Percentiles rank a stretch among this genome's conserved stretches.
Conservation (phyloP, 2,329 filamentous ascomycete species). For the Diplodia mutila region DNA sequence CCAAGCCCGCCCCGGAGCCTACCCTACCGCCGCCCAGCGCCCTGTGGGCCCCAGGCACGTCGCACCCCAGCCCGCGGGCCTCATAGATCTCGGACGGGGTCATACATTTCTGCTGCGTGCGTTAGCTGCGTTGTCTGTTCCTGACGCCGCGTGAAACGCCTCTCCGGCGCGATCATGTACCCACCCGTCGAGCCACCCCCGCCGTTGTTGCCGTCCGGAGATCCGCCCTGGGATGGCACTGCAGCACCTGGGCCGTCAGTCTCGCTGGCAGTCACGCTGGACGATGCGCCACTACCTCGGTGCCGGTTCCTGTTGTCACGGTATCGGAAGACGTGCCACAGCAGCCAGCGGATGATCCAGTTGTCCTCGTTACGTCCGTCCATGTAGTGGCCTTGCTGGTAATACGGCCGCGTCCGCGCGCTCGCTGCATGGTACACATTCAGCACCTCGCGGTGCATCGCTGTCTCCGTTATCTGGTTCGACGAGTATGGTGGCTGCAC, state of each 20-base stretch:
- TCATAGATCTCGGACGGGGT: constrained; percentile 23
- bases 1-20: neutral
- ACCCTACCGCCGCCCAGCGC: neutral
- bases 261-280: constrained; percentile 25
- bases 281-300: constrained; percentile 26
- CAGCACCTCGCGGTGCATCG: constrained; percentile 50
- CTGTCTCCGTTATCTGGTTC: constrained; percentile 53
- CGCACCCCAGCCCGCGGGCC: neutral
- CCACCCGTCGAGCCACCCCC: constrained; percentile 25
- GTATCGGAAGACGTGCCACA: constrained; percentile 58
- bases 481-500: constrained; percentile 49
- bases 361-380: constrained; percentile 51
- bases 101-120: constrained; percentile 21
- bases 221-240: constrained; percentile 22
- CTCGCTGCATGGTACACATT: constrained; percentile 47
- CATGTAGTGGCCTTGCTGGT: constrained; percentile 47
- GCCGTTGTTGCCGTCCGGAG: constrained; percentile 22
- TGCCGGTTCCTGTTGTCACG: constrained; percentile 43
- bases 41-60: neutral
- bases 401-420: constrained; percentile 45
- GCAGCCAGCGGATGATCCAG: constrained; percentile 57
- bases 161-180: neutral
- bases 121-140: neutral
- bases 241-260: constrained; percentile 25
- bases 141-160: neutral